Base-by-base conservation (phyloP, 768 basidiomycete genomes). In the Phlegmacium glaucopus region DNA sequence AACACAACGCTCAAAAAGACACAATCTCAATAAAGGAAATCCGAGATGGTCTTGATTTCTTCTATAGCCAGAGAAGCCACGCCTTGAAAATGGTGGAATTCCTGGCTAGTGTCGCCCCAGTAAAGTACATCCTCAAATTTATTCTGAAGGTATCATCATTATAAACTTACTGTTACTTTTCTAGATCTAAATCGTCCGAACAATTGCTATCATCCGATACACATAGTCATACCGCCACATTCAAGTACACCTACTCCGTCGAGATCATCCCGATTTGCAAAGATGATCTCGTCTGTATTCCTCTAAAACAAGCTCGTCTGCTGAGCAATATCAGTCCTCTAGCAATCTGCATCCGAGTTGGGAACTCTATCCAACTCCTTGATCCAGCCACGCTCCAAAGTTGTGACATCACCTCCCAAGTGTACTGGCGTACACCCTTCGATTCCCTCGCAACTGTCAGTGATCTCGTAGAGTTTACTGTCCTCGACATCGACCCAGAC, bases 1-100 rank as follows among this genome's bases (percentile, higher is more conserved):
- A 94, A 66, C 93, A 98, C 61, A 86, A 86, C 54, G 94, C 94
- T 4, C 95, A 98, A 73, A 94, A 94, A 66, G 94, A 97, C 50
- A 97, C 95, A 4, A 87, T 96, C 17, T 85, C 82, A 1, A 83
- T 99, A 44, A 90, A 90, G 64, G 96, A 99, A 66, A 91, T 87
- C 48, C 79, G 81, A 52, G 96, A 98, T 61, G 96, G 96, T 3
- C 74, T 99, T 13, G 95, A 99, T 66, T 99, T 99, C 67, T 97
- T 97, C 69, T 99, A 95, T 69, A 82, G 88, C 40, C 82, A 85
- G 42, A 78, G 92, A 48, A 91, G 84, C 63, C 92, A 94, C 60
- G 95, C 94, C 1, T 76, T 94, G 59, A 95, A 95, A 68, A 98
- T 98, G 95, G 83, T 88, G 1, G 96, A 98, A 46, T 98, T 99